Base-by-base conservation (phyloP, 2,329 filamentous ascomycete species). In the Scleromitrula shiraiana region DNA sequence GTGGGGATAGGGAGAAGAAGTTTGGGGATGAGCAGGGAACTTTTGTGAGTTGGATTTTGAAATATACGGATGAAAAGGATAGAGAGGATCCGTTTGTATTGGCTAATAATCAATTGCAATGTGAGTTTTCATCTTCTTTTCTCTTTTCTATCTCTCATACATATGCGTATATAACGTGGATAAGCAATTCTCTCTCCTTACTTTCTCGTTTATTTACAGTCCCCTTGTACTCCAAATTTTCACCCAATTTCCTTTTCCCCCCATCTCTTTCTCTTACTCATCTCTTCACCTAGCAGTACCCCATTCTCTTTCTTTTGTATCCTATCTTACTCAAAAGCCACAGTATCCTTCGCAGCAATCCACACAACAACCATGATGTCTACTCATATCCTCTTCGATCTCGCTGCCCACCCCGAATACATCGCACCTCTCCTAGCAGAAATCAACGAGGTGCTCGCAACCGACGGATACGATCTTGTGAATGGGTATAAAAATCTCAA, bases 371-470 rank as follows among this genome's bases (percentile, higher is more conserved):
- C 70, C 0, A 57, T 71, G 38, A 65, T 70, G 0, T 54, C 68
- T 0, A 73, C 70, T 2, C 62, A 77, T 67, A 50, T 71, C 54
- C 67, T 82, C 40, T 78, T 74, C 56, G 72, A 75, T 48, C 59
- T 82, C 3, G 70, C 70, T 0, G 66, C 71, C 3, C 54, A 65
- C 8, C 76, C 75, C 0, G 70, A 78, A 24, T 67, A 74, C 17
- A 50, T 58, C 7, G 39, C 52, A 27, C 52, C 51, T 15, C 48
- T 63, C 1, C 53, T 54, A 2, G 50, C 62, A 7, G 59, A 62
- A 37, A 57, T 63, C 5, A 22, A 59, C 6, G 30, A 55, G 14
- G 55, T 53, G 62, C 47, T 59, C 9, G 36, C 39, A 73, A 20
- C 30, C 40, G 36, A 46, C 5, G 68, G 71, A 9, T 61, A 80